A percentile compares a stretch with the other conserved stretches of the same genome.
Conservation (phyloP, 352 stramenopile genomes). For the Globisporangium barbulae region DNA sequence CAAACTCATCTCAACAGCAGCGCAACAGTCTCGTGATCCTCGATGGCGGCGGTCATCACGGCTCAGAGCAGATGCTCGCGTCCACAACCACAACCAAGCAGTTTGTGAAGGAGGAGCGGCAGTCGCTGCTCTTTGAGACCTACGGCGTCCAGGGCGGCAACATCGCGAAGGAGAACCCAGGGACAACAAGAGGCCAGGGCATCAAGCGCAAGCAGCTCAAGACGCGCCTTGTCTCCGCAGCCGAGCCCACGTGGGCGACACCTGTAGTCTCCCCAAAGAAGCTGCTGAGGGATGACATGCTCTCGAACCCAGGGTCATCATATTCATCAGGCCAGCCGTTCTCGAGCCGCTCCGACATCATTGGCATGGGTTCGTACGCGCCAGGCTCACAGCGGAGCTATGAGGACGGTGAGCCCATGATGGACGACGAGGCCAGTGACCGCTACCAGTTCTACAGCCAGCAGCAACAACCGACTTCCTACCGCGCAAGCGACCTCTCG, state of each 20-base stretch:
- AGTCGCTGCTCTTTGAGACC: conserved; percentile 60
- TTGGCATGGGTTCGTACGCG: conserved; percentile 14
- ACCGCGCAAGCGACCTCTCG: conserved; percentile 6
- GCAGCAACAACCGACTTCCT: conserved; percentile 3
- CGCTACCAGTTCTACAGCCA: conserved; percentile 3
- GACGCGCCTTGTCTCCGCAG: conserved; percentile 40
- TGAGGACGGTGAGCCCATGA: background rate
- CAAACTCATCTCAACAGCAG: conserved; percentile 15
- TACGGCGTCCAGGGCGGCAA: conserved; percentile 39
- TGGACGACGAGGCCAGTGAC: background rate
- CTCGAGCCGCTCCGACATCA: conserved; percentile 22
- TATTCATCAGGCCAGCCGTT: conserved; percentile 18
- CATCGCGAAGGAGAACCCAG: conserved; percentile 7
- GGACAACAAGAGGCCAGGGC: conserved; percentile 21
- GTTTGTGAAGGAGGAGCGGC: conserved; percentile 46
- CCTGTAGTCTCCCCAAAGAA: conserved; percentile 25
- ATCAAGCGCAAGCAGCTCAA: conserved; percentile 60
- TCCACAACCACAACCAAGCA: conserved; percentile 21
- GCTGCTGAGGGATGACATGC: conserved; percentile 24
- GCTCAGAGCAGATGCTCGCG: conserved; percentile 11
- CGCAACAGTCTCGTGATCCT: conserved; percentile 48
- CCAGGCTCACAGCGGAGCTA: conserved; percentile 12
- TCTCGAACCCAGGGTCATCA: conserved; percentile 11
- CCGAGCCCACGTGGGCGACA: conserved; percentile 33
- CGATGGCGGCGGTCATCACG: conserved; percentile 18